Base-by-base conservation (phyloP, 495 filamentous ascomycete genomes). In the Xanthoparmelia taractica region DNA sequence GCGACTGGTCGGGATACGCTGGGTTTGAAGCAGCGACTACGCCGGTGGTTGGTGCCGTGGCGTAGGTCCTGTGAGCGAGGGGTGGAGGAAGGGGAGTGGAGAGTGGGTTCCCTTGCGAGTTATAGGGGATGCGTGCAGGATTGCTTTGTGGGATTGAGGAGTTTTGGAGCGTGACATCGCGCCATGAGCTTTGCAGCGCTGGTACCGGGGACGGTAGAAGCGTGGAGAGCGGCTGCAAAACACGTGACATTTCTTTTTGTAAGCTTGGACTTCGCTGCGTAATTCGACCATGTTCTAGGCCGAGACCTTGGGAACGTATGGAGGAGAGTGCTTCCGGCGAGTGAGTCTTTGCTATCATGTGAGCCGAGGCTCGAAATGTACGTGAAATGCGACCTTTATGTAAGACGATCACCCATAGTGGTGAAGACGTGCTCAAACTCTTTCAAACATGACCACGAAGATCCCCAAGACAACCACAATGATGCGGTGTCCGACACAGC, bases 1-100 rank as follows among this genome's bases (percentile, higher is more conserved):
- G 82, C 84, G 84, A 82, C 81, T 82, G 87, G 83, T 84, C 84
- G 70, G 74, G 78, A 82, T 73, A 62, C 57, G 47, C 73, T 69
- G 57, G 67, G 17, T 29, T 29, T 29, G 25, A 25, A 43, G 60
- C 20, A 69, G 69, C 79, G 80, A 76, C 76, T 73, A 74, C 69
- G 74, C 78, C 77, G 58, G 63, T 79, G 78, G 80, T 77, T 73
- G 75, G 52, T 83, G 78, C 81, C 80, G 76, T 74, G 78, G 80
- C 75, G 70, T 70, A 68, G 78, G 79, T 76, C 72, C 71, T 73
- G 72, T 74, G 73, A 73, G 74, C 73, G 66, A 68, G 73, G 69
- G 73, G 65, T 76, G 68, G 68, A 70, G 72, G 72, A 67, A 66
- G 70, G 75, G 73, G 73, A 72, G 61, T 82, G 69, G 75, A 75